These are phyloP conservation scores for Phaeoacremonium minimum DNA, from an alignment of 2,329 filamentous ascomycete species.

Conservation along the genomic window DNA sequence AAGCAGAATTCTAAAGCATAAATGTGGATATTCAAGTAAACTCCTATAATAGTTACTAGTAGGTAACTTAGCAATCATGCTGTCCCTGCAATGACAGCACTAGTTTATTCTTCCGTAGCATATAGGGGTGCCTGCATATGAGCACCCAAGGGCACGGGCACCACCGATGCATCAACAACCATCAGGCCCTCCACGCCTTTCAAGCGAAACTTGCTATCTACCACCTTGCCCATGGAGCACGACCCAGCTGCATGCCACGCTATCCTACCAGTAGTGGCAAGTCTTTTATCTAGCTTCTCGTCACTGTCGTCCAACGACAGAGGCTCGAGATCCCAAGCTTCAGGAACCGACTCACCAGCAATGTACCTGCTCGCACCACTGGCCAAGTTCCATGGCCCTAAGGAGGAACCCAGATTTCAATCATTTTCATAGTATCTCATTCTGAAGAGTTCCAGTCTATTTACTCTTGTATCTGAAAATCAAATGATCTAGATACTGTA, in stretches of 20 bases:
- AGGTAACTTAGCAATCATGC: too few relatives aligned
- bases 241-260: slow-evolving; percentile 22
- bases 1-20: too few relatives aligned
- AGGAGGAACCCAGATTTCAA: too few relatives aligned
- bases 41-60: too few relatives aligned
- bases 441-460: too few relatives aligned
- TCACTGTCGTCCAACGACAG: slow-evolving; percentile 16
- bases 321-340: slow-evolving; percentile 11
- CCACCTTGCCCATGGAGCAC: slow-evolving; percentile 25
- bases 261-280: slow-evolving; percentile 10
- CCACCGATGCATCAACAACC: slow-evolving; percentile 32
- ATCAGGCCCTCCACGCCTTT: slow-evolving; percentile 30
- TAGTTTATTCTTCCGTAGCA: slow-evolving; percentile 4
- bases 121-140: slow-evolving; percentile 6
- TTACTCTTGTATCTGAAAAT: too few relatives aligned
- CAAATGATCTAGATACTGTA: too few relatives aligned
- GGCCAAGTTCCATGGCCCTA: too few relatives aligned
- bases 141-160: slow-evolving; percentile 16
- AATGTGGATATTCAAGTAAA: too few relatives aligned
- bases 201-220: slow-evolving; percentile 26
- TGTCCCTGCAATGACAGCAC: slow-evolving; percentile 2
- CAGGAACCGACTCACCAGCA: slow-evolving; percentile 14
- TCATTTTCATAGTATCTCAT: too few relatives aligned
- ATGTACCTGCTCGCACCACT: too few relatives aligned
- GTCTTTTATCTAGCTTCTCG: slow-evolving; percentile 20